Conservation (phyloP, 1,139 yeast genomes). For the Suhomyces chickasaworum region DNA sequence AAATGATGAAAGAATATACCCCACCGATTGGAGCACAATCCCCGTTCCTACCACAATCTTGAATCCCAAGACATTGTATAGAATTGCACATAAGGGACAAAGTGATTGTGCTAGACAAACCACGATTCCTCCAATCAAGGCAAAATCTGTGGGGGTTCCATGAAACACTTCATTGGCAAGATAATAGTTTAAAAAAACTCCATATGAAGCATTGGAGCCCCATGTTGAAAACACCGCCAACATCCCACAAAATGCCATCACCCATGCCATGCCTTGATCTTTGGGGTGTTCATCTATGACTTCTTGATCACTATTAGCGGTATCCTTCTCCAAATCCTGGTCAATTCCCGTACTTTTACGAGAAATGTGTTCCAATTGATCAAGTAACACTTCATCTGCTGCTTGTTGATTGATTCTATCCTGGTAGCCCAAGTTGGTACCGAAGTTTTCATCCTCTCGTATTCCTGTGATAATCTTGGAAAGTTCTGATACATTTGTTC, state of each 20-base stretch:
- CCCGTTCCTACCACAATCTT: slow-evolving; percentile 49
- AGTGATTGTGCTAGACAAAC: slow-evolving; percentile 58
- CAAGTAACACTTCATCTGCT: slow-evolving; percentile 27
- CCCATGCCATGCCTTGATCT: slow-evolving; percentile 76
- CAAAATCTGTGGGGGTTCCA: slow-evolving; percentile 60
- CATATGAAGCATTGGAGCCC: slow-evolving; percentile 75
- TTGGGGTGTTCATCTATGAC: slow-evolving; percentile 43
- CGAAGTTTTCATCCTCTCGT: slow-evolving; percentile 33
- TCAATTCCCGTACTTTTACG: slow-evolving; percentile 9
- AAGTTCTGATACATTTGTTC: slow-evolving; percentile 20
- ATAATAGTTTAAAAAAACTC: slow-evolving; percentile 66
- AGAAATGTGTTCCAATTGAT: slow-evolving; percentile 25
- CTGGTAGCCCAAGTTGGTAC: slow-evolving; percentile 19
- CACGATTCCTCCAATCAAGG: slow-evolving; percentile 68
- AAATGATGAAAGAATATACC: slow-evolving; percentile 65
- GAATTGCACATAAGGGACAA: slow-evolving; percentile 53
- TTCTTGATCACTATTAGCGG: slow-evolving; percentile 5
- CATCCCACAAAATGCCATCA: slow-evolving; percentile 57
- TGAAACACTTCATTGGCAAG: slow-evolving; percentile 47
- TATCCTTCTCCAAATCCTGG: slow-evolving; percentile 15
- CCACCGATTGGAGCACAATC: slow-evolving; percentile 51
- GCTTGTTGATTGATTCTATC: slow-evolving; percentile 24
- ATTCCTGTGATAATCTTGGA: slow-evolving; percentile 36
- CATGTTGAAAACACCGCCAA: slow-evolving; percentile 57
- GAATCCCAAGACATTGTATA: slow-evolving; percentile 37